Evolutionary conservation across 306 rosid genomes (phyloP), one percentile per base, ranked within the genome.

Genomic region (Datisca glomerata): DNA sequence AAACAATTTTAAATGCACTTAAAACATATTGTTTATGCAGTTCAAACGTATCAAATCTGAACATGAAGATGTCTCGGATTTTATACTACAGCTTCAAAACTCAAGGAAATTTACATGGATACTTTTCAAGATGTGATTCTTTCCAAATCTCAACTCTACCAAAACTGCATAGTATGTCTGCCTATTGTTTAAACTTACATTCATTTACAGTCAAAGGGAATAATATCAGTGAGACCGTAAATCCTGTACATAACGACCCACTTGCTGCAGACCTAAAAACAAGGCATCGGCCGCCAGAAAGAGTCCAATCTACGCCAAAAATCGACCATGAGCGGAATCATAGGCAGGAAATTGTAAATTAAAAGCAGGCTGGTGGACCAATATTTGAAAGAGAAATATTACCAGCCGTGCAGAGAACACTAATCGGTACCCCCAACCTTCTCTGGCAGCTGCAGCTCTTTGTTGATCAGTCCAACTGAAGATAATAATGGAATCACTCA

Each of bases 401-500:
- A 89, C 95, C 95, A 89, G 79, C 38, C 91, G 93, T 5, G 81
- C 95, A 20, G 95, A 83, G 63, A 69, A 89, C 49, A 89, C 60
- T 49, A 84, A 64, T 68, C 84, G 72, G 62, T 84, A 89, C 53
- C 77, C 71, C 93, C 93, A 89, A 33, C 86, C 91, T 68, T 80
- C 84, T 71, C 70, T 89, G 38, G 93, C 80, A 39, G 81, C 93
- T 24, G 67, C 79, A 31, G 49, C 79, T 74, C 95, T 61, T 75
- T 89, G 98, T 60, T 84, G 98, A 63, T 89, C 95, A 2, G 98
- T 84, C 85, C 78, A 84, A 66, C 93, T 89, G 71, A 41, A 68
- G 48, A 21, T 37, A 54, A 51, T 20, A 24, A 47, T 11, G 18
- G 19, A 46, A 51, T 57, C 18, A 36, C 45, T 7, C n/a, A 16